Evolutionary conservation across 345 rosid genomes (phyloP), one percentile per base, ranked within the genome.

Genomic region (Xanthoceras sorbifolium): DNA sequence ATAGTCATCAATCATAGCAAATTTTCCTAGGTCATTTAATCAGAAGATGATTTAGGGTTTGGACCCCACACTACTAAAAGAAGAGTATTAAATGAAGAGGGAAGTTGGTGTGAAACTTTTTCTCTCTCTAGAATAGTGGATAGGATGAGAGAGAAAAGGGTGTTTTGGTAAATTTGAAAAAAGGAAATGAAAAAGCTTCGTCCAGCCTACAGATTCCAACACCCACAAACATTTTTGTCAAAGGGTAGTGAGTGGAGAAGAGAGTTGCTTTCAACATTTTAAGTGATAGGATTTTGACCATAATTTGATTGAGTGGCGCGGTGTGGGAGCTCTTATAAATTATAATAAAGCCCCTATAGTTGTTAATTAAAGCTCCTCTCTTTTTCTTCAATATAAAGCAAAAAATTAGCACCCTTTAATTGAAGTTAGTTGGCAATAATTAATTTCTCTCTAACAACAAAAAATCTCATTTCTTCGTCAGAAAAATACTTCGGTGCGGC

Each of bases 201-300:
- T n/a, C n/a, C n/a, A n/a, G n/a, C n/a, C n/a, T n/a, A n/a, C n/a
- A n/a, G n/a, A n/a, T n/a, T n/a, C n/a, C n/a, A n/a, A 38, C 2
- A 12, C 1, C 14, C 8, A 42, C 23, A 54, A 54, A 3, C 26
- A 55, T n/a, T 55, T n/a, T 55, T n/a, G 61, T 55, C 61, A 55
- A 20, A 18, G 2, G n/a, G 25, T 26, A 55, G 61, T 55, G 26
- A n/a, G 61, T 55, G 61, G 61, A 55, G 11, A 42, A 55, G 11
- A 42, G 25, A 48, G 28, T 22, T 42, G 54, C 55, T 42, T 40
- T 14, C 71, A 42, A 12, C 54, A 42, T 23, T 67, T 67, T 12
- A 0, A 67, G 54, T 40, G 71, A 67, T 67, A 20, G 29, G 54
- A 67, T 42, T 67, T 23, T 67, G 71, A 67, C 71, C 34, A 5